Conservation (phyloP, 2,329 filamentous ascomycete genomes). For the Colletotrichum plurivorum region DNA sequence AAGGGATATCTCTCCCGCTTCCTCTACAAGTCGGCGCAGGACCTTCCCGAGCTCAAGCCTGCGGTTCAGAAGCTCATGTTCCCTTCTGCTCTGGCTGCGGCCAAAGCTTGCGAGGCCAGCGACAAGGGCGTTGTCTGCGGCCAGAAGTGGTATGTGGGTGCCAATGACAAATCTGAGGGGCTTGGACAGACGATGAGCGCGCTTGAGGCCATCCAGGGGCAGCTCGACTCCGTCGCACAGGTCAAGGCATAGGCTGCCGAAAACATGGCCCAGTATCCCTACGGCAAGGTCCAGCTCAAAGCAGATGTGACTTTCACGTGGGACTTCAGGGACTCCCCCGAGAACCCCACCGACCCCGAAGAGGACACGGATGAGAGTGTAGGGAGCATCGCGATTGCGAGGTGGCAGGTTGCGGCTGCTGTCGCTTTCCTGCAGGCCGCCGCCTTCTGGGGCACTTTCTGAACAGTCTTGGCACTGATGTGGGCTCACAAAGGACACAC, state of each 20-base stretch:
- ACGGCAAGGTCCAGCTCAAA: background rate
- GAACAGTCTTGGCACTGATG: background rate
- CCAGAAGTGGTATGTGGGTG: conserved; percentile 73
- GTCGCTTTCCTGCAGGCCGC: background rate
- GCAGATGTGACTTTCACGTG: background rate
- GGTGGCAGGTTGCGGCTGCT: background rate
- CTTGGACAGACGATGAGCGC: conserved; percentile 77
- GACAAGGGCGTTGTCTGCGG: conserved; percentile 68
- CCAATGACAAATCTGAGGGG: conserved; percentile 68
- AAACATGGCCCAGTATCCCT: background rate
- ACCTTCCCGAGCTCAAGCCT: conserved; percentile 67
- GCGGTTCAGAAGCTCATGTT: conserved; percentile 64
- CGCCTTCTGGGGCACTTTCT: conserved; percentile 4
- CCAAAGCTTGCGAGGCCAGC: conserved; percentile 70
- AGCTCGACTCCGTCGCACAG: conserved; percentile 56
- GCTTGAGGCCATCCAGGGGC: conserved; percentile 73
- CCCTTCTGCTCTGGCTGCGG: conserved; percentile 69
- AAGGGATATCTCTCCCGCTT: conserved; percentile 78
- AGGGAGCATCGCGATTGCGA: background rate
- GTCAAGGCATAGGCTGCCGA: background rate
- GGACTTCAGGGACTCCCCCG: conserved; percentile 1
- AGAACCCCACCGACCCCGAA: background rate
- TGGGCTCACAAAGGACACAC: background rate
- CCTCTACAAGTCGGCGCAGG: conserved; percentile 70
- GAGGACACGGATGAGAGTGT: background rate